Evolutionary conservation across 768 basidiomycete species (phyloP).

Genomic region (Albatrellus ellisii): DNA sequence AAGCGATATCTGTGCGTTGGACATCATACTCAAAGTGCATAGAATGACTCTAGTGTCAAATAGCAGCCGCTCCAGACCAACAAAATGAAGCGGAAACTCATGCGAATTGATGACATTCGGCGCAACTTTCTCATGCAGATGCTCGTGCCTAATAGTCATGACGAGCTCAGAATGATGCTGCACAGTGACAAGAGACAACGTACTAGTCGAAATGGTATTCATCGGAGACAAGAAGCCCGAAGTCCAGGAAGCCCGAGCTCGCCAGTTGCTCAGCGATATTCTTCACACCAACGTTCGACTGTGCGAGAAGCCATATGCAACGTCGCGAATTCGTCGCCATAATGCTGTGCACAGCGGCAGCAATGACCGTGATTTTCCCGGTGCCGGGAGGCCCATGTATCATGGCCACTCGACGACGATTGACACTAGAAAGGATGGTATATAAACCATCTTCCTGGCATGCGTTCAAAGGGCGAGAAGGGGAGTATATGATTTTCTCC

Average conservation of each 20-base stretch:
- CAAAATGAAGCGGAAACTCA: slow-evolving; percentile 11
- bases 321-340: background rate
- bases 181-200: slow-evolving; percentile 4
- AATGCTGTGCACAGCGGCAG: slow-evolving; percentile 8
- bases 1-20: slow-evolving; percentile 14
- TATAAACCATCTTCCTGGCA: slow-evolving; percentile 20
- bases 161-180: slow-evolving; percentile 1
- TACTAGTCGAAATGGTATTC: slow-evolving; percentile 36
- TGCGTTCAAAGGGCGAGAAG: slow-evolving; percentile 11
- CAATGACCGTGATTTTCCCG: slow-evolving; percentile 16
- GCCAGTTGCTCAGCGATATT: slow-evolving; percentile 36
- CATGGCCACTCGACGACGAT: slow-evolving; percentile 15
- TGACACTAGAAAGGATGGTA: slow-evolving; percentile 18
- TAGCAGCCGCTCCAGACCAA: slow-evolving; percentile 17
- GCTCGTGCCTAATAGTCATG: slow-evolving; percentile 32
- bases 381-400: slow-evolving; percentile 16
- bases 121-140: slow-evolving; percentile 27
- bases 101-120: slow-evolving; percentile 26
- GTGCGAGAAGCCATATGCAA: slow-evolving; percentile 29
- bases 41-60: slow-evolving; percentile 25
- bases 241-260: slow-evolving; percentile 20
- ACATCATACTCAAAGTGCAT: slow-evolving; percentile 36
- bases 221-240: slow-evolving; percentile 30
- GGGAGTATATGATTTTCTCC: too few species aligned
- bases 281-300: slow-evolving; percentile 39